phyloP scores from a whole-genome alignment of 768 basidiomycete genomes.

The Suillus tomentosus region DNA sequence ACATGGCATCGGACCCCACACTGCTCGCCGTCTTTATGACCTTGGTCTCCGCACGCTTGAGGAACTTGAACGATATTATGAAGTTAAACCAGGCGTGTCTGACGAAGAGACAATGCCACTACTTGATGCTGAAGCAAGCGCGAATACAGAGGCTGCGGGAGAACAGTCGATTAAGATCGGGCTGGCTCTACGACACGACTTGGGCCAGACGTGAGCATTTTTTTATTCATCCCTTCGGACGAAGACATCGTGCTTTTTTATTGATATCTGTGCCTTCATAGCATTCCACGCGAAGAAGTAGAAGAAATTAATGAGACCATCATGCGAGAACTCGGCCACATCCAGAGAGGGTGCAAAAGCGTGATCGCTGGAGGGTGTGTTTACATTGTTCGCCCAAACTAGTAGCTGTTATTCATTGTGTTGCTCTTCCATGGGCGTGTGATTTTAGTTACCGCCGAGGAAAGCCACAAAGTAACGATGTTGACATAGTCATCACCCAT shows the following conservation, averaged over 20 bases:
- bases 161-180: conserved; percentile 56
- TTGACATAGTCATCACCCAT: conserved; percentile 89
- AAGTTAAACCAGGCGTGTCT: conserved; percentile 40
- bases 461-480: conserved; percentile 78
- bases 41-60: conserved; percentile 66
- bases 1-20: conserved; percentile 75
- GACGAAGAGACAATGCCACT: conserved; percentile 24
- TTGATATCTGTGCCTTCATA: conserved; percentile 23
- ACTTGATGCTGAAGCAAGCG: conserved; percentile 20
- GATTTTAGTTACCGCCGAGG: conserved; percentile 76
- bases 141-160: conserved; percentile 27
- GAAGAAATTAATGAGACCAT: conserved; percentile 74
- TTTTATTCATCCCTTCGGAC: background rate
- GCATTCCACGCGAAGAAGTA: conserved; percentile 76
- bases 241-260: background rate
- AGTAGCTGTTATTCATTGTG: background rate
- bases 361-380: conserved; percentile 83
- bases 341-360: conserved; percentile 69
- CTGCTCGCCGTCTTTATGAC: conserved; percentile 64
- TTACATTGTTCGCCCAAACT: background rate
- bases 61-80: conserved; percentile 69
- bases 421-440: background rate
- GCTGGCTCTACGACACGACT: conserved; percentile 58
- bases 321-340: conserved; percentile 59
- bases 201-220: conserved; percentile 46